These are phyloP conservation scores for Aeschynomene evenia DNA, from an alignment of 306 rosid species.

Conservation along the genomic window DNA sequence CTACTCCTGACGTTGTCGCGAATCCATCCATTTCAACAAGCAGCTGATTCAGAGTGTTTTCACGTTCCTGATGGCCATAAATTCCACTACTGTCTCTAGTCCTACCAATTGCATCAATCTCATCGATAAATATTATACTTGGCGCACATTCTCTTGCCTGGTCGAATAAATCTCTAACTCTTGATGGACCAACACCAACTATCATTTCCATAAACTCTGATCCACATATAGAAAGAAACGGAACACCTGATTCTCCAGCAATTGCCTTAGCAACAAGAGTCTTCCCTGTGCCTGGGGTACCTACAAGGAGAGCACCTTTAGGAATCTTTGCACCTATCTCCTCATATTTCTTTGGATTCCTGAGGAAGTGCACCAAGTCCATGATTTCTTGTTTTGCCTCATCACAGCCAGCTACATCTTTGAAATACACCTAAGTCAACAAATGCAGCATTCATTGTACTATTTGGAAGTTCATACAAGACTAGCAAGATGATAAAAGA, in stretches of 20 bases:
- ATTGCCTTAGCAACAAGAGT: constrained; percentile 95
- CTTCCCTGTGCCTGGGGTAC: constrained; percentile 97
- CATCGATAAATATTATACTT: constrained; percentile 88
- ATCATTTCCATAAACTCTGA: constrained; percentile 96
- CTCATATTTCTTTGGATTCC: constrained; percentile 86
- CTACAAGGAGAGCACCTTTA: constrained; percentile 91
- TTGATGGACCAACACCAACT: constrained; percentile 94
- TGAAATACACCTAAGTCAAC: constrained; percentile 57
- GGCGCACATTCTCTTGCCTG: constrained; percentile 95
- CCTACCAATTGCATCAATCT: constrained; percentile 95
- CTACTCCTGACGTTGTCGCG: constrained; percentile 89
- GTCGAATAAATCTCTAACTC: constrained; percentile 91
- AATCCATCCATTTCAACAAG: constrained; percentile 99
- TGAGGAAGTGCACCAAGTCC: constrained; percentile 95
- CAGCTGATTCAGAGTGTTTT: constrained; percentile 90
- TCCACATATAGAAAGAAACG: constrained; percentile 84
- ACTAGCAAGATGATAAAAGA: no score
- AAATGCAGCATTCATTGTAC: no score
- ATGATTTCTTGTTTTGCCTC: constrained; percentile 94
- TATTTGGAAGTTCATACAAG: no score
- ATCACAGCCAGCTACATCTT: constrained; percentile 96
- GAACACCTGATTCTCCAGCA: constrained; percentile 94
- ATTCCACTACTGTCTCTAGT: constrained; percentile 90
- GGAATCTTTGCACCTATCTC: constrained; percentile 97
- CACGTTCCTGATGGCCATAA: constrained; percentile 88